Conservation (phyloP, 768 basidiomycete species). For the Calocybe cyanea region DNA sequence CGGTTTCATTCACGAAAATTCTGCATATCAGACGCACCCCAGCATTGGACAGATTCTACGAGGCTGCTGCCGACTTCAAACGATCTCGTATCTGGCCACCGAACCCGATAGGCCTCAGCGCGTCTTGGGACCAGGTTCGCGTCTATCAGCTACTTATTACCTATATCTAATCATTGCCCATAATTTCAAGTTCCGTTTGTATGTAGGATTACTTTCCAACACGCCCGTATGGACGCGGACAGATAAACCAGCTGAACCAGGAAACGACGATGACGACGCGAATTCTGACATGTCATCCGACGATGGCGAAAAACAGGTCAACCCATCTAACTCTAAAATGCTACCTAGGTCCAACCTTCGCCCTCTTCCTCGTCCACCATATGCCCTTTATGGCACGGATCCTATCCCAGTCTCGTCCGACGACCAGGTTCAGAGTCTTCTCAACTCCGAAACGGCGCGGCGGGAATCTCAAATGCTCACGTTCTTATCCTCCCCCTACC, state of each 20-base stretch:
- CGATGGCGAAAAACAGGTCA: constrained; percentile 21
- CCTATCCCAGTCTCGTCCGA: constrained; percentile 30
- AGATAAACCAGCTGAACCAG: constrained; percentile 22
- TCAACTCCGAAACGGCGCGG: constrained; percentile 30
- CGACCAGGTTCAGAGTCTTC: constrained; percentile 33
- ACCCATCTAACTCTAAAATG: constrained; percentile 7
- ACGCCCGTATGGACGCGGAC: constrained; percentile 40
- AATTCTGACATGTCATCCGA: constrained; percentile 28
- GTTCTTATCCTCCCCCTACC: constrained; percentile 65
- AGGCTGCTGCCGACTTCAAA: constrained; percentile 58
- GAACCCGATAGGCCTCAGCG: constrained; percentile 29
- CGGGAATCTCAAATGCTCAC: constrained; percentile 41
- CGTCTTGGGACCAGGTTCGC: constrained; percentile 65
- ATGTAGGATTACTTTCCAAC: constrained; percentile 51
- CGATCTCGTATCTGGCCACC: constrained; percentile 37
- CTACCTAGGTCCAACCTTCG: constrained; percentile 19
- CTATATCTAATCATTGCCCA: neutral
- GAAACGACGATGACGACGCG: constrained; percentile 22
- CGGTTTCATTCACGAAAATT: neutral
- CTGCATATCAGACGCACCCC: constrained; percentile 33
- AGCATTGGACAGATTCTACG: constrained; percentile 51
- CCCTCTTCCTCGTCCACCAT: constrained; percentile 31
- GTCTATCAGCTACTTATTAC: constrained; percentile 1
- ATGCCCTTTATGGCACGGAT: constrained; percentile 30
- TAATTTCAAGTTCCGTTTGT: constrained; percentile 58